Base-by-base conservation (phyloP, 2,329 filamentous ascomycete genomes). In the Verticillium tricorpus region DNA sequence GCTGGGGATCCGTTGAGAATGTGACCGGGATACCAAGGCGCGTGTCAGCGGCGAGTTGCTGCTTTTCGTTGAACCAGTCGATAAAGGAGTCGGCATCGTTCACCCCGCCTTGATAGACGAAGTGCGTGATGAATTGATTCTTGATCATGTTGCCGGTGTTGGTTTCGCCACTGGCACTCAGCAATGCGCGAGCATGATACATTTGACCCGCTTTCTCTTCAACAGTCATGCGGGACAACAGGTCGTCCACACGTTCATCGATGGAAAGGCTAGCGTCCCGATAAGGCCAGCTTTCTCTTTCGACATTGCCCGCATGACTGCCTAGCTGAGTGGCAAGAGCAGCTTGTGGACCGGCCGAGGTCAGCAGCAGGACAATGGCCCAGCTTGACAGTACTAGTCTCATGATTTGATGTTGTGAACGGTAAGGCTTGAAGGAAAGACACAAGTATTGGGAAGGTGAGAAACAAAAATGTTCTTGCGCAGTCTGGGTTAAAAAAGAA, bases 141-240 rank as follows among this genome's bases (percentile, higher is more conserved):
- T 28, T 45, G 22, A 58, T 37, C 57, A 40, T 45, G 32, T 28
- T 40, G 22, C 15, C 15, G 22, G 57, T 58, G 17, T 72, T 67
- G 40, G 14, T 22, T n/a, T 50, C 40, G n/a, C 40, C 40, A 12
- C 8, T 12, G 8, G n/a, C 5, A 52, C 69, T 60, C n/a, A 68
- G 63, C 60, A 61, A 67, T 34, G 75, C 62, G 60, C 73, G 73
- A 22, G 72, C 70, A 60, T 80, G 78, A 65, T 80, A 81, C 60
- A 82, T 72, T 63, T 80, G 78, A 0, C 78, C 79, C 2, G 76
- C 79, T 61, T 81, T 81, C 64, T 82, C 79, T 50, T 78, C 74
- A 0, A 81, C 60, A 0, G 75, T 79, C 79, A 82, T 81, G 12
- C 78, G 74, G 5, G 69, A 67, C 35, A 78, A 65, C 17, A 82